Base-by-base conservation (phyloP, 1,139 yeast species). In the Geotrichum cucujoidarum region DNA sequence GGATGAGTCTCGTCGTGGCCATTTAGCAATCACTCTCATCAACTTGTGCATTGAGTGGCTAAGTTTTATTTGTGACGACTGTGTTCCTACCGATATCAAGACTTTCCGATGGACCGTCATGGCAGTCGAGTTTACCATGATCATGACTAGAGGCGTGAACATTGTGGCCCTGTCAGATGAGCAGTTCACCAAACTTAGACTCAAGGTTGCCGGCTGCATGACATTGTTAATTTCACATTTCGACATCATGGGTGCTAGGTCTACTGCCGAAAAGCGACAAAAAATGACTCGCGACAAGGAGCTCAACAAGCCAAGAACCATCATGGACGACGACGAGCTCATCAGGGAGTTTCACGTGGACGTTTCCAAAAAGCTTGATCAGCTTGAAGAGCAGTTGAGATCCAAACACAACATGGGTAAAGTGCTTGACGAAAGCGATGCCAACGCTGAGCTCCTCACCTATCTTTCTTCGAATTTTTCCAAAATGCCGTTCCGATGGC, bases 171-270 rank as follows among this genome's bases (percentile, higher is more conserved):
- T 92, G 43, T 79, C 78, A 51, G 88, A 87, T 53, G 86, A 80
- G 20, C 92, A 86, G 60, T 92, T 90, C 62, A 72, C 77, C 50
- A 70, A 74, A 43, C 70, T 92, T 57, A 82, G 89, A 57, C 75
- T 80, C 48, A 89, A 88, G 62, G 96, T 92, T 39, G 95, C 97
- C 0, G 86, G 95, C 2, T 89, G 97, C 66, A 89, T 92, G 94
- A 82, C 97, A 1, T 71, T 92, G 48, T 74, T 92, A 53, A 90
- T 92, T 55, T 87, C 97, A 0, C 98, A 92, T 68, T 92, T 92
- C 62, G 98, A 92, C 68, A 89, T 92, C 50, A 92, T 92, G 96
- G 98, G 98, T 47, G 97, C 97, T 0, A 76, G 97, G 60, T 85
- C 96, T 6, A 85, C 84, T 62, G 94, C 87, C 53, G 77, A 72